Evolutionary conservation across 139 green algal genomes (phyloP).

Genomic region (Pseudopediastrum boryanum): DNA sequence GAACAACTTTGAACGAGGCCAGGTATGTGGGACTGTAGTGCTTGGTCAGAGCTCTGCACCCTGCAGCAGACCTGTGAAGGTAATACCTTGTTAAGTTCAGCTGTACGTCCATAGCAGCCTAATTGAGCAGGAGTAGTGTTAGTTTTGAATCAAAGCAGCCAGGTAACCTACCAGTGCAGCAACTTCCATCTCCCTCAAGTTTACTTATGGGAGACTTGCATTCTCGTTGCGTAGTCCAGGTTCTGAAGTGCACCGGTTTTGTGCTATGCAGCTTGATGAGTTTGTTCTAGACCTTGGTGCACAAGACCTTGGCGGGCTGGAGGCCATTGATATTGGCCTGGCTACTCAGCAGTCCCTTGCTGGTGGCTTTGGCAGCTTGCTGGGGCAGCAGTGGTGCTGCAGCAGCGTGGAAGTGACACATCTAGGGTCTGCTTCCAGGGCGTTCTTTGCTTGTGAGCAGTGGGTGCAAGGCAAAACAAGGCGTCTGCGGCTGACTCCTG

Average conservation of each 20-base stretch:
- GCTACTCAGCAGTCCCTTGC: conserved; percentile 43
- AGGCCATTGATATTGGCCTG: conserved; percentile 62
- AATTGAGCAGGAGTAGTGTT: no score
- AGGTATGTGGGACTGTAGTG: no score
- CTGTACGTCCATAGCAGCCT: no score
- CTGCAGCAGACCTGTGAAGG: no score
- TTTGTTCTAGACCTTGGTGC: conserved; percentile 58
- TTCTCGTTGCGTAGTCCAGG: neutral
- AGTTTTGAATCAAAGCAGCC: no score
- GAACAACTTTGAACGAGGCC: conserved; percentile 61
- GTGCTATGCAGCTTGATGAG: conserved; percentile 50
- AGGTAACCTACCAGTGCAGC: no score
- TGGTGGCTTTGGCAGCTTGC: conserved; percentile 47
- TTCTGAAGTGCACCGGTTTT: neutral
- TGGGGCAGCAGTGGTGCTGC: conserved; percentile 48
- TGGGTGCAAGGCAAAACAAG: conserved; percentile 49
- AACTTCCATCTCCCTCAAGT: no score
- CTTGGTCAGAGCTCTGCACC: no score
- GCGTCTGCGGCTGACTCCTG: conserved; percentile 54
- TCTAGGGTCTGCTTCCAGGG: conserved; percentile 41
- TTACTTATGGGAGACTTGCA: no score
- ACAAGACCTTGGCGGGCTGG: conserved; percentile 49
- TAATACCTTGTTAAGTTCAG: neutral
- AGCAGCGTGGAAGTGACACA: conserved; percentile 47
- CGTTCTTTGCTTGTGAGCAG: conserved; percentile 57